phyloP scores from a whole-genome alignment of 2,329 filamentous ascomycete species.

The Alternaria arborescens region DNA sequence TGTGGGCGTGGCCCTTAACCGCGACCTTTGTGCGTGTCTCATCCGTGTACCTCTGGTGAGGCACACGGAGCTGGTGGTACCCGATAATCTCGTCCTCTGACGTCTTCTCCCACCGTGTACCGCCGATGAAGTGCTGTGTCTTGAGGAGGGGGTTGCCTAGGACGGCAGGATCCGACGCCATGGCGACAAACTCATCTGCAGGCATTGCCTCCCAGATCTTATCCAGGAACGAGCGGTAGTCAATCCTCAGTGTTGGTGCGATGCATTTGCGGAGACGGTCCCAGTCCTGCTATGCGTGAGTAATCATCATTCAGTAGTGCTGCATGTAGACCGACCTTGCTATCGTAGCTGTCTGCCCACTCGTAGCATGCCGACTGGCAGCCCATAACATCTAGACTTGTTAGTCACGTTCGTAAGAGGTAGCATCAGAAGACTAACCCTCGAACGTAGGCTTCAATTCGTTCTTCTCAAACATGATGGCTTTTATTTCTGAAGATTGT shows the following conservation, averaged over 20 bases:
- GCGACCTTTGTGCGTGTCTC: conserved; percentile 56
- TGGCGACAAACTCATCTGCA: conserved; percentile 61
- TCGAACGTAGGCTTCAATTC: conserved; percentile 47
- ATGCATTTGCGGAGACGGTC: conserved; percentile 67
- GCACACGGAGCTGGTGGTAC: conserved; percentile 66
- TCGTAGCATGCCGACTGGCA: conserved; percentile 63
- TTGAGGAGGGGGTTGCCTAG: conserved; percentile 64
- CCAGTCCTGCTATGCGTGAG: conserved; percentile 60
- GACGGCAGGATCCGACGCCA: conserved; percentile 62
- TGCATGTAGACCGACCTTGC: conserved; percentile 55
- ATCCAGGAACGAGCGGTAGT: conserved; percentile 69
- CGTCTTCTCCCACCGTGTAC: conserved; percentile 61
- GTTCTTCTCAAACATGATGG: conserved; percentile 42
- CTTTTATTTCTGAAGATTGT: not conserved
- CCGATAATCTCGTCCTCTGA: conserved; percentile 60
- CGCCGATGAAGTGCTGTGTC: conserved; percentile 67
- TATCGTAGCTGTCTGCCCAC: conserved; percentile 72
- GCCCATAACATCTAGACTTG: conserved; percentile 58
- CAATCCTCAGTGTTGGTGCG: conserved; percentile 70
- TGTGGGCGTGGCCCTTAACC: conserved; percentile 66
- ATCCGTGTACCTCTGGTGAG: conserved; percentile 65
- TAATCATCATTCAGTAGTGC: not conserved
- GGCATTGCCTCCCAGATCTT: conserved; percentile 66
- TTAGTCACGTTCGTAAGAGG: conserved; percentile 23
- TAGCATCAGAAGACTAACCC: conserved; percentile 31